phyloP scores from a whole-genome alignment of 208 protist genomes.

The Tritrichomonas musculus region DNA sequence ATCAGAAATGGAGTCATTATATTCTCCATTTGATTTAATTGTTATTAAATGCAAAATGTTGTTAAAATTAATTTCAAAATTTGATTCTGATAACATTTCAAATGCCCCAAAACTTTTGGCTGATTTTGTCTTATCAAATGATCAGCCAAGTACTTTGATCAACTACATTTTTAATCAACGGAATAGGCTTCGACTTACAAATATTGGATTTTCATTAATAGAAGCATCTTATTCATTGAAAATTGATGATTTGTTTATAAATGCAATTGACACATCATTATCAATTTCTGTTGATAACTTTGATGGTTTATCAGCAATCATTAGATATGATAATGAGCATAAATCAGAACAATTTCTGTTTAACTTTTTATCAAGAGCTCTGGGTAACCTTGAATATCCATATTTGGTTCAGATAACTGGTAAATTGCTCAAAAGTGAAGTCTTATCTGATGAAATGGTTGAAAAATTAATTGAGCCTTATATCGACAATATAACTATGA shows the following conservation, averaged over 20 bases:
- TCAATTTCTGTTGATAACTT: neutral
- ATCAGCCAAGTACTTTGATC: neutral
- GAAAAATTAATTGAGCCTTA: too few relatives aligned
- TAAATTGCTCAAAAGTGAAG: too few relatives aligned
- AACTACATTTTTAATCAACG: neutral
- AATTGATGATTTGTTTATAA: neutral
- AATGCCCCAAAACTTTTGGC: neutral
- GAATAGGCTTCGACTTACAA: neutral
- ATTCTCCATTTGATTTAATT: neutral
- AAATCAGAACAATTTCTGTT: too few relatives aligned
- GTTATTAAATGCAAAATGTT: neutral
- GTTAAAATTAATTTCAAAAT: neutral
- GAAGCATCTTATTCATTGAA: neutral
- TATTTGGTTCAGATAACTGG: too few relatives aligned
- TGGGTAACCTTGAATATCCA: too few relatives aligned
- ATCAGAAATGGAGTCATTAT: too few relatives aligned
- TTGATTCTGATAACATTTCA: neutral
- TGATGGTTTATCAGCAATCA: neutral
- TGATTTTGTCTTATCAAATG: neutral
- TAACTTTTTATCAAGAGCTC: too few relatives aligned
- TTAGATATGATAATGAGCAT: neutral
- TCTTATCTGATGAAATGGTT: too few relatives aligned
- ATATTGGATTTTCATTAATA: neutral
- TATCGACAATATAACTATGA: too few relatives aligned
- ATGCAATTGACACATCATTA: neutral